Conservation (phyloP, 345 rosid species). For the Leavenworthia alabamica region DNA sequence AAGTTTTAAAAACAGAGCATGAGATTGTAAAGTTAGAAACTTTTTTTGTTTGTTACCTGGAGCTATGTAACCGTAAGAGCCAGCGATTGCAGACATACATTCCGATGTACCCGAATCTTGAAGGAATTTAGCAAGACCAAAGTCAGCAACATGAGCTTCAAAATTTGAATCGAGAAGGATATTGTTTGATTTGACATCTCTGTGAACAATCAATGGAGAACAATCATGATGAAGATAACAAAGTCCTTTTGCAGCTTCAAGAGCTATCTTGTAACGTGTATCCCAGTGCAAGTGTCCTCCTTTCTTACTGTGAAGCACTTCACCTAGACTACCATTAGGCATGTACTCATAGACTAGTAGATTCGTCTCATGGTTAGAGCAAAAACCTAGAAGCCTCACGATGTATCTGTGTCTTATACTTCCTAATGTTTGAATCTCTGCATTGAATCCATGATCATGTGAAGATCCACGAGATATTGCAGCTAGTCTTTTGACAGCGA, state of each 20-base stretch:
- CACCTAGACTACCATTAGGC: conserved; percentile 92
- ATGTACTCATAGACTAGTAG: conserved; percentile 80
- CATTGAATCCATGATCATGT: conserved; percentile 95
- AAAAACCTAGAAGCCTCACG: conserved; percentile 72
- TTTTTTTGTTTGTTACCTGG: conserved; percentile 58
- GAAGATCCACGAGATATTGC: conserved; percentile 80
- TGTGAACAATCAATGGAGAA: conserved; percentile 77
- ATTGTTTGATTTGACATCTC: conserved; percentile 83
- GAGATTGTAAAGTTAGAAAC: not conserved
- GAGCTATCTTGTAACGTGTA: conserved; percentile 72
- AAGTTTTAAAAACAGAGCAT: too few relatives aligned
- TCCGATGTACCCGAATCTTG: conserved; percentile 92
- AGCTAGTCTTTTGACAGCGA: conserved; percentile 79
- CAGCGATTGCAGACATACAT: conserved; percentile 96
- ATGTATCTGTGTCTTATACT: conserved; percentile 83
- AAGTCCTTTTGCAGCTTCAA: conserved; percentile 83
- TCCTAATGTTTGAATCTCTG: conserved; percentile 89
- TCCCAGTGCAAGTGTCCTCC: conserved; percentile 91
- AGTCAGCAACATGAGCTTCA: conserved; percentile 94
- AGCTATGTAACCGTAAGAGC: conserved; percentile 92
- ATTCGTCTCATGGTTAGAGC: conserved; percentile 89
- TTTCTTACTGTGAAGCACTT: conserved; percentile 85
- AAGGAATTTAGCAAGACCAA: conserved; percentile 86
- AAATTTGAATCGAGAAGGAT: conserved; percentile 72
- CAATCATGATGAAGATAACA: conserved; percentile 91